phyloP scores from a whole-genome alignment of 2,329 filamentous ascomycete species.

The Clathrospora elynae region DNA sequence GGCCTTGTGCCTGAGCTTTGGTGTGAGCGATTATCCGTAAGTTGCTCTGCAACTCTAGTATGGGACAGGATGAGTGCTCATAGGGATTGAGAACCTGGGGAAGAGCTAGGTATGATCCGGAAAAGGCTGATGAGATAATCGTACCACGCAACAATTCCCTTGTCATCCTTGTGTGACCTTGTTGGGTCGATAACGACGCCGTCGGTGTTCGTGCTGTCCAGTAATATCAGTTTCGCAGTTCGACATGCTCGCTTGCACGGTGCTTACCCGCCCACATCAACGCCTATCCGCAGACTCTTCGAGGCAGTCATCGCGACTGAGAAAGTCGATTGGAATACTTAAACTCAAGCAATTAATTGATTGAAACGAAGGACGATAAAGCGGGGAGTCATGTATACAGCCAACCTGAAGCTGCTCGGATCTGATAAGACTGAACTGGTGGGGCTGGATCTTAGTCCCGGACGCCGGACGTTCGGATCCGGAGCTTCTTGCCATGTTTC shows the following conservation, averaged over 20 bases:
- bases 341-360: not conserved
- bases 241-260: not conserved
- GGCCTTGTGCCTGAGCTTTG: conserved; percentile 43
- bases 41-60: no score
- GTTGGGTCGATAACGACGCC: conserved; percentile 45
- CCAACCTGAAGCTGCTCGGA: conserved; percentile 1
- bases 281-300: conserved; percentile 49
- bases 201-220: conserved; percentile 44
- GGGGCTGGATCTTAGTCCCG: conserved; percentile 11
- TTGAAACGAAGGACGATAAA: not conserved
- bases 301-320: conserved; percentile 11
- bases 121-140: conserved; percentile 4
- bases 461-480: conserved; percentile 3
- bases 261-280: conserved; percentile 51
- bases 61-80: not conserved
- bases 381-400: not conserved
- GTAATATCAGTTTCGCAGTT: conserved; percentile 6
- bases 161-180: conserved; percentile 29
- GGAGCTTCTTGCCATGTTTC: not conserved
- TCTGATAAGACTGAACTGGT: conserved; percentile 23
- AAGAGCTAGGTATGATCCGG: not conserved
- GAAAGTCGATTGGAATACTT: not conserved
- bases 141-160: conserved; percentile 45
- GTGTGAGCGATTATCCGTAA: conserved; percentile 2
- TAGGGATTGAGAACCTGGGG: not conserved